phyloP scores from a whole-genome alignment of 352 stramenopile species.

The Phytophthora tubulina region DNA sequence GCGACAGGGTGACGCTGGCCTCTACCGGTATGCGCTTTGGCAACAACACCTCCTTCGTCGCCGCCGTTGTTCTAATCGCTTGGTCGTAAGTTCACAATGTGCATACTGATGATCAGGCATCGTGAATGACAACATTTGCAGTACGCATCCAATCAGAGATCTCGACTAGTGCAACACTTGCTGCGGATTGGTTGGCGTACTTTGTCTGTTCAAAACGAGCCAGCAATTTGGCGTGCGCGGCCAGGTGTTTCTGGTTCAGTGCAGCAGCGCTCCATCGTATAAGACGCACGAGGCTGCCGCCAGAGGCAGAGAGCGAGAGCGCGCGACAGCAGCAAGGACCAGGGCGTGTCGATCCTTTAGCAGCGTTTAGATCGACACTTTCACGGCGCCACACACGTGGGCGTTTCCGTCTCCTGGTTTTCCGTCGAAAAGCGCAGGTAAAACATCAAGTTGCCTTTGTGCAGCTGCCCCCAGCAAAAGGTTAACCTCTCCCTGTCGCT shows the following conservation, averaged over 20 bases:
- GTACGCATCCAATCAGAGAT: neutral
- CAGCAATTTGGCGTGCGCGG: slow-evolving; percentile 33
- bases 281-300: slow-evolving; percentile 25
- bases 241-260: slow-evolving; percentile 31
- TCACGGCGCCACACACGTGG: slow-evolving; percentile 22
- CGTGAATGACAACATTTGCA: slow-evolving; percentile 15
- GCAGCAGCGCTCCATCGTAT: slow-evolving; percentile 31
- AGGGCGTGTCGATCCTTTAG: slow-evolving; percentile 8
- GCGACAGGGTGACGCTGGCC: slow-evolving; percentile 10
- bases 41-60: neutral
- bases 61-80: slow-evolving; percentile 38
- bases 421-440: slow-evolving; percentile 18
- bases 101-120: slow-evolving; percentile 12
- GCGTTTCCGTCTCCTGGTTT: slow-evolving; percentile 13
- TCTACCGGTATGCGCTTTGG: slow-evolving; percentile 2
- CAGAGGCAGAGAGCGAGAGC: slow-evolving; percentile 35
- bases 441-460: slow-evolving; percentile 9
- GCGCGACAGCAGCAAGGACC: slow-evolving; percentile 18
- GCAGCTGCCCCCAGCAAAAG: neutral
- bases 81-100: slow-evolving; percentile 31
- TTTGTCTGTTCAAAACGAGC: slow-evolving; percentile 7
- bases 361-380: slow-evolving; percentile 25
- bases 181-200: slow-evolving; percentile 7
- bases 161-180: slow-evolving; percentile 19
- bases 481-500: slow-evolving; percentile 20